A percentile compares a stretch with the other conserved stretches of the same genome.
phyloP scores from a whole-genome alignment of 306 rosid species.

The Medicago lupulina region DNA sequence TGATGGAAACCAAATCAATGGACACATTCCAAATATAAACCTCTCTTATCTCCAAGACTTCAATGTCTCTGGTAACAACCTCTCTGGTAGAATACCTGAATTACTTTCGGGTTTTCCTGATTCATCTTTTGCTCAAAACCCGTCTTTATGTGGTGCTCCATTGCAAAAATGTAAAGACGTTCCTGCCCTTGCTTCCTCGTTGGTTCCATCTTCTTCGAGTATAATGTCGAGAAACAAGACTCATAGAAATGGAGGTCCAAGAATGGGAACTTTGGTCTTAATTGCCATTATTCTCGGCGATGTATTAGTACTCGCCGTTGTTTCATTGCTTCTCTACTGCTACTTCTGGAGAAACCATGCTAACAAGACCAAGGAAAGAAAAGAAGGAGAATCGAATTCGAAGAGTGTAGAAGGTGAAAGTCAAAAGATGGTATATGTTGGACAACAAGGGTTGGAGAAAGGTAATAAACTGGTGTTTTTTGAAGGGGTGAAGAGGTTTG shows the following conservation, averaged over 20 bases:
- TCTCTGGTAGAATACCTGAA: constrained; percentile 73
- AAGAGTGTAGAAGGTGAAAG: constrained; percentile 65
- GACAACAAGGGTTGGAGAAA: constrained; percentile 53
- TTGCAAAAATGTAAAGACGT: constrained; percentile 50
- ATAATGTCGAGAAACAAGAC: constrained; percentile 29
- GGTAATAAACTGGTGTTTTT: constrained; percentile 76
- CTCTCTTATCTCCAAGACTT: constrained; percentile 65
- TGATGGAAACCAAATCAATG: constrained; percentile 58
- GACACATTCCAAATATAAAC: constrained; percentile 55
- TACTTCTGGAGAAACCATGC: constrained; percentile 63
- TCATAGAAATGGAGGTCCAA: constrained; percentile 39
- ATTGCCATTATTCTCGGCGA: constrained; percentile 75
- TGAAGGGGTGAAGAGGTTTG: constrained; percentile 75
- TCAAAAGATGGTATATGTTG: constrained; percentile 66
- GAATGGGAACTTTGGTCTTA: constrained; percentile 55
- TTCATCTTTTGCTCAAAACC: constrained; percentile 62
- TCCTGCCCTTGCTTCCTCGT: constrained; percentile 63
- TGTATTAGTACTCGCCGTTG: constrained; percentile 54
- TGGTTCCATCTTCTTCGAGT: constrained; percentile 45
- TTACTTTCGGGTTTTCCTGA: constrained; percentile 57
- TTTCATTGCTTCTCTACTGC: constrained; percentile 74
- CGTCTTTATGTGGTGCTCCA: constrained; percentile 71
- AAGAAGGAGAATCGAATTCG: constrained; percentile 16
- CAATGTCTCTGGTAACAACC: constrained; percentile 62
- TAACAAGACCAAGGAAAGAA: constrained; percentile 43